Conservation (phyloP, 2,329 filamentous ascomycete genomes). For the Lasiodiplodia sp. region DNA sequence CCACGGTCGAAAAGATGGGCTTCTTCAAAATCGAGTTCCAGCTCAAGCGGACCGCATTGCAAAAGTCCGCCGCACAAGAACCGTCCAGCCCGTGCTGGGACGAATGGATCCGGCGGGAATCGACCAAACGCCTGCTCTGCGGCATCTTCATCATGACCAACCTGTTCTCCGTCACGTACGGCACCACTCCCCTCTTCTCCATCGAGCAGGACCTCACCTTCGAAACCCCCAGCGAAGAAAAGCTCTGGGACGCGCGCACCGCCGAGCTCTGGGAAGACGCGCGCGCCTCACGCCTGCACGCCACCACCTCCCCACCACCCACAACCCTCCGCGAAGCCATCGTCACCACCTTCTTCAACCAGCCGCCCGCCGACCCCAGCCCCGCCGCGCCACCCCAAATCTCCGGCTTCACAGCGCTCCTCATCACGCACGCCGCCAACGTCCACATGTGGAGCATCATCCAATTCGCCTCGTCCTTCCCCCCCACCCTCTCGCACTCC, state of each 20-base stretch:
- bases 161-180: slow-evolving; percentile 43
- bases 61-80: slow-evolving; percentile 30
- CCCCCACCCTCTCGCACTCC: not conserved
- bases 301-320: not conserved
- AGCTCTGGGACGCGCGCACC: slow-evolving; percentile 41
- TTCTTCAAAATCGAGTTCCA: slow-evolving; percentile 34
- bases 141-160: slow-evolving; percentile 45
- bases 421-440: slow-evolving; percentile 47
- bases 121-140: slow-evolving; percentile 42
- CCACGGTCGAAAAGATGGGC: slow-evolving; percentile 34
- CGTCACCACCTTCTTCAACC: slow-evolving; percentile 38
- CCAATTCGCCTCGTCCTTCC: slow-evolving; percentile 42
- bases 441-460: slow-evolving; percentile 46
- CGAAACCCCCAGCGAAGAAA: slow-evolving; percentile 44
- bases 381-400: slow-evolving; percentile 27
- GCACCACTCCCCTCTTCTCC: slow-evolving; percentile 42
- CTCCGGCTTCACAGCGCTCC: slow-evolving; percentile 41
- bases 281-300: not conserved
- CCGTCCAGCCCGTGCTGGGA: slow-evolving; percentile 36
- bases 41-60: slow-evolving; percentile 34
- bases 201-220: slow-evolving; percentile 44
- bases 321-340: slow-evolving; percentile 38
- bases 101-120: slow-evolving; percentile 42
- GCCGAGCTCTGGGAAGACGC: slow-evolving; percentile 39
- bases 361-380: slow-evolving; percentile 31